Base-by-base conservation (phyloP, 805 yeast genomes). In the Spencermartinsiella europaea region DNA sequence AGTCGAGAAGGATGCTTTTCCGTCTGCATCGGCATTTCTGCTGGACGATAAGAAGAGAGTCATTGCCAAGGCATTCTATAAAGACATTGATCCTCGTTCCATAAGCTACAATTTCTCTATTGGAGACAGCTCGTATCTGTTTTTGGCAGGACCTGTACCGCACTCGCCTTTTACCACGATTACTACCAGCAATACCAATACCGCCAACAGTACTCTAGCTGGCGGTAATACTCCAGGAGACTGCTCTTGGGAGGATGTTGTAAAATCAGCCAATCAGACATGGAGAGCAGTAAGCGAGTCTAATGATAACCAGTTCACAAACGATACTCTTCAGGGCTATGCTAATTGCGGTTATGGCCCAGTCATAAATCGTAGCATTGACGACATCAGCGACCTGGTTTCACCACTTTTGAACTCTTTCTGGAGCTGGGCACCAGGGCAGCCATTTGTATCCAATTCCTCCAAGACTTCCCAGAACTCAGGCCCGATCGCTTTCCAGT, bases 371-470 rank as follows among this genome's bases (percentile, higher is more conserved):
- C 42, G 77, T 52, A 52, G 71, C 10, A 17, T 55, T 4, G 37
- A 38, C 14, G 25, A 47, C 16, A 17, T 34, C 2, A 47, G 48
- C 4, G 46, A 27, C 58, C 52, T 37, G 40, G 39, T 36, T 38
- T 25, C 45, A 52, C 57, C 40, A 67, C 8, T 57, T 37, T 44
- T 47, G 8, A 38, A 41, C 2, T 44, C 54, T 2, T 40, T 64
- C 20, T 89, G 96, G 96, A 75, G 91, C 1, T 89, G 96, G 96
- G 75, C 72, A 0, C 58, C 71, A 0, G 62, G 65, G 7, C 76
- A 83, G 57, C 93, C 93, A 43, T 54, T 2, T 47, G 55, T 21
- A 44, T 42, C 14, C 38, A 51, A 17, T 40, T 42, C 40, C 54
- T 57, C 50, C 16, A 28, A 42, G 10, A 42, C 40, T n/a, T 35